Evolutionary conservation across 2,329 filamentous ascomycete genomes (phyloP), one percentile per base, ranked within the genome.

Genomic region (Arthrinium phaeospermum): DNA sequence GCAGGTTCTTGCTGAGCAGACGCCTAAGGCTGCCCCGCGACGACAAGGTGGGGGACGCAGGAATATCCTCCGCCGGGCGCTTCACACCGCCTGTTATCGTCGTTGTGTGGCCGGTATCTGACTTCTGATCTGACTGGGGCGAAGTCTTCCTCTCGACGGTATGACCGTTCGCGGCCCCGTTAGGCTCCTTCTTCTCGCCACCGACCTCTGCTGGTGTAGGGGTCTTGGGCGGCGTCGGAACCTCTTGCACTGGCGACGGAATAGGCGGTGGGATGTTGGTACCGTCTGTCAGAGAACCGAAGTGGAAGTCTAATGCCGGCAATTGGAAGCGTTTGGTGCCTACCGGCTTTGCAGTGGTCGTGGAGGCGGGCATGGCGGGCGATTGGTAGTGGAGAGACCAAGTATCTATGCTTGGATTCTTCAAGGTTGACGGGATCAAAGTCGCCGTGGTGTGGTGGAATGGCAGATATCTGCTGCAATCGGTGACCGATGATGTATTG

Each of bases 201-300:
- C 73, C 75, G 70, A 77, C 74, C 37, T 53, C 70, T 41, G 8
- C 57, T 64, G 22, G 3, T 13, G 71, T 74, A 41, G 76, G 76
- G 57, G 82, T 81, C 74, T 81, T 81, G 47, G 86, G 84, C 73
- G 84, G 85, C 71, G 84, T 83, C 64, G 83, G 83, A 53, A 84
- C 83, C 78, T 88, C 86, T 75, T 84, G 81, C 71, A 79, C 78
- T 70, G 89, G 89, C 68, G 88, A 90, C 24, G 88, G 88, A 67
- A 83, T 83, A 34, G 89, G 89, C 44, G 89, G 87, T 61, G 89
- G 89, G 75, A 91, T 91, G 77, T 89, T 78, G 79, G 89, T 91
- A 71, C 89, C 89, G 53, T 91, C 89, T 61, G 89, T 91, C 78
- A 91, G 83, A 67, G 86, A 89, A 73, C 86, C 85, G 76, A 90